phyloP scores from a whole-genome alignment of 768 basidiomycete genomes.

The Naganishia vishniacii region DNA sequence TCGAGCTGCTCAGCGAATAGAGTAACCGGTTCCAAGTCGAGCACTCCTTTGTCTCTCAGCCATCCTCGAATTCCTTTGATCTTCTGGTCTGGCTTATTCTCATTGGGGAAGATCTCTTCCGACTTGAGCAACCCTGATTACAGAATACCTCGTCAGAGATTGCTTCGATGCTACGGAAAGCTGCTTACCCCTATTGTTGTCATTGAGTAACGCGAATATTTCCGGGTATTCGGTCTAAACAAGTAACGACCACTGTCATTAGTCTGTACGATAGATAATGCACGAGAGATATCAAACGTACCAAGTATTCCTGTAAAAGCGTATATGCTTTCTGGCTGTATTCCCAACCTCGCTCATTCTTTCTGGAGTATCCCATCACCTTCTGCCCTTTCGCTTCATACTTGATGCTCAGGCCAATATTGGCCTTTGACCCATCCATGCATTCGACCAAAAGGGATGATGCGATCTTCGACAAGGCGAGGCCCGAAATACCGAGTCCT shows the following conservation, averaged over 20 bases:
- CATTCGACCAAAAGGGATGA: constrained; percentile 87
- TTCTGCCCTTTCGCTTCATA: constrained; percentile 91
- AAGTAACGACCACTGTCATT: too few species aligned
- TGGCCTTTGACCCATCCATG: constrained; percentile 70
- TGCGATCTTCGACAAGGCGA: constrained; percentile 81
- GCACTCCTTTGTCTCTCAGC: constrained; percentile 78
- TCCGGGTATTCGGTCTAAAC: constrained; percentile 74
- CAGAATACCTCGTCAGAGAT: not conserved
- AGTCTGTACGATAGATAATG: too few species aligned
- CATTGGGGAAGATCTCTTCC: constrained; percentile 57
- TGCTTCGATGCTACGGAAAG: constrained; percentile 32
- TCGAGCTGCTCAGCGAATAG: constrained; percentile 85
- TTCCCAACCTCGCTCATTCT: constrained; percentile 81
- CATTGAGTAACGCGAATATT: constrained; percentile 67
- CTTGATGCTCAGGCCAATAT: constrained; percentile 89
- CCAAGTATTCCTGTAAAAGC: constrained; percentile 67
- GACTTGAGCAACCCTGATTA: constrained; percentile 8
- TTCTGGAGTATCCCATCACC: constrained; percentile 84
- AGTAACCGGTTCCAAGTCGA: constrained; percentile 86
- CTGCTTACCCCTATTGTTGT: constrained; percentile 61
- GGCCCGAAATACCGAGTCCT: constrained; percentile 65
- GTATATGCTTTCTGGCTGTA: constrained; percentile 81
- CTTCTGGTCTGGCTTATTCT: constrained; percentile 60
- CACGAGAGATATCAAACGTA: not conserved
- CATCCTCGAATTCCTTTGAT: constrained; percentile 75